A percentile compares a stretch with the other conserved stretches of the same genome.
These are phyloP conservation scores for Uromyces viciae-fabae DNA, from an alignment of 1,284 basidiomycete species.

Conservation along the genomic window DNA sequence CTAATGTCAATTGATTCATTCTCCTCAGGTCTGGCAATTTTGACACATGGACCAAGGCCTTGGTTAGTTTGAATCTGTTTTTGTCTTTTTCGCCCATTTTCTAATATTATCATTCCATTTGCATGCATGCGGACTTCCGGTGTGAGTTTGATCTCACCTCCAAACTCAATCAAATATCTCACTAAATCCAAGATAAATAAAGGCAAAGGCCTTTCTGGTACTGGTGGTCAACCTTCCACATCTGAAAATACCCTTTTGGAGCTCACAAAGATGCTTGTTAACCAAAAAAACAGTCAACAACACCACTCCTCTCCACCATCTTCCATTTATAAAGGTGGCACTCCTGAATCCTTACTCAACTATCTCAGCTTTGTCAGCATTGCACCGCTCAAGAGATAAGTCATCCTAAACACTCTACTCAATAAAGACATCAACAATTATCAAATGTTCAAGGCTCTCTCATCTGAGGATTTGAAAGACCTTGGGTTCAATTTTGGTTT, in stretches of 20 bases:
- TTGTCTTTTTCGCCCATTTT: background rate
- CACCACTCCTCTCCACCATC: background rate
- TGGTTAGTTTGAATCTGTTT: background rate
- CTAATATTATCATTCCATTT: background rate
- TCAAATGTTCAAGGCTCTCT: background rate
- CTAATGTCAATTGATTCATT: background rate
- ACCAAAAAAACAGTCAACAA: background rate
- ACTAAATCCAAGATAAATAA: background rate
- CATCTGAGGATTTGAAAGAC: background rate
- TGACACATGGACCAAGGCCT: background rate
- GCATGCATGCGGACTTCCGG: background rate
- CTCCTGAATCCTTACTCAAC: background rate
- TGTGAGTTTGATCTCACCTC: background rate
- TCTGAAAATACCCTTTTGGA: background rate
- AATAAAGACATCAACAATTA: background rate
- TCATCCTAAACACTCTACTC: background rate
- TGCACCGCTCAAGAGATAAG: background rate
- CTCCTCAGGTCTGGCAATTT: background rate
- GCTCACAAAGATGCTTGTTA: background rate
- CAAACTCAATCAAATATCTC: background rate
- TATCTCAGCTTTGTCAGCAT: background rate
- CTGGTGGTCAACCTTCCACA: too few species aligned
- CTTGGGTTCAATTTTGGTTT: slow-evolving; percentile 9
- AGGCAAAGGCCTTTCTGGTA: background rate
- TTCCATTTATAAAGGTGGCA: background rate